Conservation (phyloP, 2,329 filamentous ascomycete species). For the Thielaviopsis cerberus region DNA sequence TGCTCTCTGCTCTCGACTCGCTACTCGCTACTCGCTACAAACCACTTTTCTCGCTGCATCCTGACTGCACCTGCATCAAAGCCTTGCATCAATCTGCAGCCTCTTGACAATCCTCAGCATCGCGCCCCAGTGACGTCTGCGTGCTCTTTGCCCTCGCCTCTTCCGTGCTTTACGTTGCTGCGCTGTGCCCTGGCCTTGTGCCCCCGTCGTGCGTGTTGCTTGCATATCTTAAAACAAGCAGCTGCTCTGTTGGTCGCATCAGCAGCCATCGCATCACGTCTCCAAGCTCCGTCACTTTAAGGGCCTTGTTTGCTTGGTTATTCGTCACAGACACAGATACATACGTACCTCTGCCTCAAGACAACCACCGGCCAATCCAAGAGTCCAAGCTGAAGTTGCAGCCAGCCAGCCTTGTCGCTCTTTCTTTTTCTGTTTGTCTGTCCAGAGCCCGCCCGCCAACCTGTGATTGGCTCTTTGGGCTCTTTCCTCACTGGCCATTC, state of each 20-base stretch:
- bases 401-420: not conserved
- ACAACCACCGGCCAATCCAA: no score
- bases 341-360: slow-evolving; percentile 1
- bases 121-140: not conserved
- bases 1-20: no score
- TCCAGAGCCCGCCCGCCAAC: no score
- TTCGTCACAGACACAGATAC: not conserved
- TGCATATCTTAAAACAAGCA: not conserved
- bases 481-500: not conserved
- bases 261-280: not conserved
- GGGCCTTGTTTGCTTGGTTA: no score
- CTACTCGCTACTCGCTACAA: no score
- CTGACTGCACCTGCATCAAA: no score
- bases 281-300: no score
- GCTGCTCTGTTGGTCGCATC: no score
- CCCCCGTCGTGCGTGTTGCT: not conserved
- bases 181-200: not conserved
- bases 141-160: not conserved
- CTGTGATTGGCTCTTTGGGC: not conserved
- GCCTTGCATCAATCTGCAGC: not conserved
- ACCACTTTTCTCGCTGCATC: no score
- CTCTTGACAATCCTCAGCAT: not conserved
- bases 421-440: not conserved
- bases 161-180: not conserved
- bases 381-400: not conserved